Evolutionary conservation across 768 basidiomycete species (phyloP), one percentile per base, ranked within the genome.

Genomic region (Suillus occidentalis): DNA sequence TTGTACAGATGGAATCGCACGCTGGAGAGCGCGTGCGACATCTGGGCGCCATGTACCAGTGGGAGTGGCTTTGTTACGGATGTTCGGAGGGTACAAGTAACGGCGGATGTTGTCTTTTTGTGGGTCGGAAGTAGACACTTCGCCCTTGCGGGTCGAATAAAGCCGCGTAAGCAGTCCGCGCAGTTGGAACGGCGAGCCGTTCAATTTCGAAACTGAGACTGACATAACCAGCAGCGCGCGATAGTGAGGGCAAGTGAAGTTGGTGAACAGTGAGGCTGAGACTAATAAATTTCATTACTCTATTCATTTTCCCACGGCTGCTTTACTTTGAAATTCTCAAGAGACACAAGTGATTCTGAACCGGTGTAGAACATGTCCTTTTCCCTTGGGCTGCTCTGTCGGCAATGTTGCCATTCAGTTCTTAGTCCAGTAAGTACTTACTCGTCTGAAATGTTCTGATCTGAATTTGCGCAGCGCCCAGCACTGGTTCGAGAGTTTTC

Each of bases 41-140:
- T 94, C 89, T 49, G 89, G 88, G 64, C 93, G 87, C 90, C 94
- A 94, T 63, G 89, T 85, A 13, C 94, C 94, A 3, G 87, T 89
- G 3, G 94, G 94, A 22, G 89, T 84, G 31, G 91, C 76, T 62
- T 83, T 83, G 72, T 86, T 89, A 66, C 87, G 87, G 61, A 91
- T 75, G 72, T 90, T 92, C 50, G 84, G 80, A 2, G 94, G 94
- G 76, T 95, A 97, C 65, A 97, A 86, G 56, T 85, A 83, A 71
- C 88, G 87, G 66, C 92, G 90, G 62, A 96, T 88, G 67, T 85
- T 83, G 61, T 94, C 89, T 70, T 85, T 84, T 71, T 85, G 85
- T 42, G 88, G 86, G 72, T 91, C 91, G 39, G 73, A 75, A 6
- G 75, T 67, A 25, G 31, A 36, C 6, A 20, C 25, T 7, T 76